Base-by-base conservation (phyloP, 495 filamentous ascomycete genomes). In the Penicillium paradoxum region DNA sequence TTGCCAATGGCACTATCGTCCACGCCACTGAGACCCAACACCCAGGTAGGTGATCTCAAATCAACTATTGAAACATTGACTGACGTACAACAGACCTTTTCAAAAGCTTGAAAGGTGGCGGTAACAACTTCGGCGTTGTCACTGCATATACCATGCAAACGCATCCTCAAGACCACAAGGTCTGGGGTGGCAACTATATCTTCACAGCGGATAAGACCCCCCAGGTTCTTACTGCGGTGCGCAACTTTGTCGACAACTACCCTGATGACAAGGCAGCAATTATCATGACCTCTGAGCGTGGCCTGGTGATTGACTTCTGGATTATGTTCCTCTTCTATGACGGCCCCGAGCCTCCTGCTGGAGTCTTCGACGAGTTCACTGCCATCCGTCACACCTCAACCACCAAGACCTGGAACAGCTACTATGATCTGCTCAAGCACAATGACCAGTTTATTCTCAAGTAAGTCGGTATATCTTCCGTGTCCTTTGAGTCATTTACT, bases 321-420 rank as follows among this genome's bases (percentile, higher is more conserved):
- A 75, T 82, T 43, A 60, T 84, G 53, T 85, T 84, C 57, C 54
- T 83, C n/a, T 85, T 83, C 70, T 84, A 83, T 56, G 78, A 85
- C 42, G 81, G 80, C 3, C 73, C 78, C 0, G 67, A 75, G 44
- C 79, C 79, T 11, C 81, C 81, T 2, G 56, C 68, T 13, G 78
- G 72, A 4, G 71, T 80, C 7, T 85, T 85, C 51, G 69, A 77
- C 45, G 75, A 73, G 50, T 83, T 85, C 66, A 77, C 74, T 6
- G 67, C 62, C 30, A 76, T 83, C 42, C 65, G 69, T 0, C 73
- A 79, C 8, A 65, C 66, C 13, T 66, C 76, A 33, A 79, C 76
- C 30, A 71, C 69, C 22, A 73, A 74, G 68, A 78, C 76, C 25
- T 80, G 73, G 54, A 70, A 76, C 32, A 77, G 65, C 30, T 82